Evolutionary conservation across 257 asterid species (phyloP).

Genomic region (Solanum bukasovii): DNA sequence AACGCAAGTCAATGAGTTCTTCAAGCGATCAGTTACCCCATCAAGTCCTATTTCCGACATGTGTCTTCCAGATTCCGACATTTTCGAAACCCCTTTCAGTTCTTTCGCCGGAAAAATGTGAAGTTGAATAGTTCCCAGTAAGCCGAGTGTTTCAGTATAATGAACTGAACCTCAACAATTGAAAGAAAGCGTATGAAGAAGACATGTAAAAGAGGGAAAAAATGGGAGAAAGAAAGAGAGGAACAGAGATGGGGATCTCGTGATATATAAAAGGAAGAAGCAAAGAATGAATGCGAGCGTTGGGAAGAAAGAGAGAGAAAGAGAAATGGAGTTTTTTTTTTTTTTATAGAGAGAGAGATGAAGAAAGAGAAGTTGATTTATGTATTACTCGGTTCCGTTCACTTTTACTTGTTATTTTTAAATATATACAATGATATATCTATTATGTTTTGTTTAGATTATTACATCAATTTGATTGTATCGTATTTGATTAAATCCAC

Average conservation of each 20-base stretch:
- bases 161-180: background rate
- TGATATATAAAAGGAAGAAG: constrained; percentile 44
- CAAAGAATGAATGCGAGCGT: constrained; percentile 57
- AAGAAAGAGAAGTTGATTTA: constrained; percentile 1
- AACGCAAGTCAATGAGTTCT: constrained; percentile 19
- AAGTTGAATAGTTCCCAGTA: background rate
- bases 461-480: too few relatives aligned
- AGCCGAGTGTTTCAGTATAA: background rate
- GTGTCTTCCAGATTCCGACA: constrained; percentile 35
- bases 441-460: too few relatives aligned
- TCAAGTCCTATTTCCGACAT: constrained; percentile 24
- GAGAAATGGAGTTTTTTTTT: background rate
- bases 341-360: constrained; percentile 5
- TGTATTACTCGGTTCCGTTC: background rate
- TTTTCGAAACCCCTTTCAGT: constrained; percentile 1
- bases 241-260: constrained; percentile 58
- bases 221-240: background rate
- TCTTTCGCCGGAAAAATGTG: background rate
- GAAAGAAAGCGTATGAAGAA: constrained; percentile 9
- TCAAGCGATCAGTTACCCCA: constrained; percentile 41
- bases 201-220: constrained; percentile 4
- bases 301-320: constrained; percentile 17
- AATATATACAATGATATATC: too few relatives aligned
- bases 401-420: background rate
- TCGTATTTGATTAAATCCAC: too few relatives aligned